Conservation (phyloP, 148 eudicot species). For the Dysphania ambrosioides region DNA sequence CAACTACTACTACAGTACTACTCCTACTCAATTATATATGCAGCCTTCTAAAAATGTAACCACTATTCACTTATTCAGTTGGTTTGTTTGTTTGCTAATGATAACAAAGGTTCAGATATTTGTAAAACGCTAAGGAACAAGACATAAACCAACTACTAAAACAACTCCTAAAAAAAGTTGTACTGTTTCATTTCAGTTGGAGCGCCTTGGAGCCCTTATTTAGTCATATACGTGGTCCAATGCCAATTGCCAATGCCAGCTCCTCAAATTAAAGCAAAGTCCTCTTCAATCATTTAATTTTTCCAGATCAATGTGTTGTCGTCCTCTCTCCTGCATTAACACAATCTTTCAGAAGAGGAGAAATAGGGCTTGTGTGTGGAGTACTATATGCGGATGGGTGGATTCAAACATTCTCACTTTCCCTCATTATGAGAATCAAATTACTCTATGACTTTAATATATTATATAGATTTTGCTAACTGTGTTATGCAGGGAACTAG, state of each 20-base stretch:
- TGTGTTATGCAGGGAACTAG: no score
- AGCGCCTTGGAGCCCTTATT: background rate
- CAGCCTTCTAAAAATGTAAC: background rate
- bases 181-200: background rate
- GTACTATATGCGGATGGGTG: no score
- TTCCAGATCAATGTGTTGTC: background rate
- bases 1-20: background rate
- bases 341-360: background rate
- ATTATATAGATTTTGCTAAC: no score
- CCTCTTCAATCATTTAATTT: conserved; percentile 8
- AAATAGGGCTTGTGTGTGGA: background rate
- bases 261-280: conserved; percentile 25
- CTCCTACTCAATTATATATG: background rate
- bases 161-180: background rate
- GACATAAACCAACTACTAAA: conserved; percentile 20
- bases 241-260: conserved; percentile 30
- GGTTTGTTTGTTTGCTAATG: background rate
- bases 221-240: conserved; percentile 21
- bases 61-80: conserved; percentile 7
- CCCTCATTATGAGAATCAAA: no score
- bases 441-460: no score
- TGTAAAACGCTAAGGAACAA: conserved; percentile 6
- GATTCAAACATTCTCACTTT: conserved; percentile 1
- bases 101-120: background rate
- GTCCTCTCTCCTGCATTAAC: background rate